A percentile compares a stretch with the other conserved stretches of the same genome.
Evolutionary conservation across 495 filamentous ascomycete genomes (phyloP).

Genomic region (Hypoxylon fragiforme): DNA sequence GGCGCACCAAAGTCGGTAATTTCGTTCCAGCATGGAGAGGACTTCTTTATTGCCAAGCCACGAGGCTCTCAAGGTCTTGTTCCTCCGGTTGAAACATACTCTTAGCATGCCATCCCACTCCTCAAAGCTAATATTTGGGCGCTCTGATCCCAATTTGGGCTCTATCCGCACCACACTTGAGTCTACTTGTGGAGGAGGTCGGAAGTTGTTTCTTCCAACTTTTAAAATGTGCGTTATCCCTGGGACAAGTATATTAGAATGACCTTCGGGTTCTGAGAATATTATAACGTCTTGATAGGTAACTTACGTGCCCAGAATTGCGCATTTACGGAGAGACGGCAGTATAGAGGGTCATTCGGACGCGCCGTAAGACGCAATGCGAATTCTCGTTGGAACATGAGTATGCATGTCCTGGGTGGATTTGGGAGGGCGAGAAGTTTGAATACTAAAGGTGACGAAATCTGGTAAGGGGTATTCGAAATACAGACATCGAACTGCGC

Average conservation of each 20-base stretch:
- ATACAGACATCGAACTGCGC: slow-evolving; percentile 60
- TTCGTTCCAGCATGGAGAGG: slow-evolving; percentile 77
- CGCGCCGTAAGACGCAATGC: slow-evolving; percentile 57
- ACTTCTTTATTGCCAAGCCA: slow-evolving; percentile 78
- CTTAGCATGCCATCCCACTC: slow-evolving; percentile 92
- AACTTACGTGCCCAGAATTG: slow-evolving; percentile 75
- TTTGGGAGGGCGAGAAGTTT: slow-evolving; percentile 78
- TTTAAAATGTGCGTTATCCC: slow-evolving; percentile 52
- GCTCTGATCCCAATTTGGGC: slow-evolving; percentile 69
- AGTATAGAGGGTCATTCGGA: slow-evolving; percentile 82
- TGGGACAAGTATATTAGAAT: not conserved
- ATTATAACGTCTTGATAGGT: not conserved
- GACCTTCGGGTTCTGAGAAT: not conserved
- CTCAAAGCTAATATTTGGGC: slow-evolving; percentile 85
- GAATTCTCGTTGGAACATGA: slow-evolving; percentile 73
- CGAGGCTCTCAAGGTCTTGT: slow-evolving; percentile 70
- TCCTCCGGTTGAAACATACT: slow-evolving; percentile 78
- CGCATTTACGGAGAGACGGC: slow-evolving; percentile 82
- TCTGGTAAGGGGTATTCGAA: slow-evolving; percentile 92
- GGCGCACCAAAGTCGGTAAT: slow-evolving; percentile 88
- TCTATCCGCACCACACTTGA: slow-evolving; percentile 60
- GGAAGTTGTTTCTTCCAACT: slow-evolving; percentile 85
- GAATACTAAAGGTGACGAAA: slow-evolving; percentile 88
- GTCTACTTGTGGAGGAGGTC: slow-evolving; percentile 86
- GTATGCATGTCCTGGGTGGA: slow-evolving; percentile 74